These are phyloP conservation scores for Colletotrichum sp. DNA, from an alignment of 2,329 filamentous ascomycete genomes.

Conservation along the genomic window DNA sequence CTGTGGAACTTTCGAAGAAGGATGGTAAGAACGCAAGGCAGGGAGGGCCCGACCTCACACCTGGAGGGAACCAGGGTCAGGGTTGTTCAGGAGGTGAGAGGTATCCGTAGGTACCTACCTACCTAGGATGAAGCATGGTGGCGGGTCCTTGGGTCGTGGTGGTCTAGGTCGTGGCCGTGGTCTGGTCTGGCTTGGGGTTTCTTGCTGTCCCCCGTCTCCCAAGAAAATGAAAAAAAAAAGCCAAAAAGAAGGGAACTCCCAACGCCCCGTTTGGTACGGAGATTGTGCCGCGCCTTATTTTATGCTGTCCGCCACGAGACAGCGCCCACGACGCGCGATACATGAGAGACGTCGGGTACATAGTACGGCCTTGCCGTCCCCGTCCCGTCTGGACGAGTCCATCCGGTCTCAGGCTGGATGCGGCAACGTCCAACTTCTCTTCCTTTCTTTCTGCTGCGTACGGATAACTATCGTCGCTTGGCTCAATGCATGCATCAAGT, in stretches of 20 bases:
- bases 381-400: background rate
- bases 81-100: background rate
- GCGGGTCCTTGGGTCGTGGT: background rate
- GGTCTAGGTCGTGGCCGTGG: conserved; percentile 1
- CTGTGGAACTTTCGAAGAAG: conserved; percentile 12
- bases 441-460: background rate
- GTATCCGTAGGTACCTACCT: background rate
- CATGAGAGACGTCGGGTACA: background rate
- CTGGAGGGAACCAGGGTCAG: background rate
- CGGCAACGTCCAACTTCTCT: background rate
- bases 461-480: background rate
- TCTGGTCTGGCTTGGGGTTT: background rate
- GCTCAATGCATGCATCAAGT: background rate
- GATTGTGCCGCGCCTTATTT: background rate
- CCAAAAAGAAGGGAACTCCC: background rate
- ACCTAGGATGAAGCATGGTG: background rate
- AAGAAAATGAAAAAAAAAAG: background rate
- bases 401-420: background rate
- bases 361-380: background rate
- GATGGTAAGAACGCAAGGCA: background rate
- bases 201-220: background rate
- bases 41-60: background rate
- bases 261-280: background rate
- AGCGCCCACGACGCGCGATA: background rate
- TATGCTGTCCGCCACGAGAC: background rate